These are phyloP conservation scores for Exophiala aquamarina DNA, from an alignment of 2,329 filamentous ascomycete species.

Conservation along the genomic window DNA sequence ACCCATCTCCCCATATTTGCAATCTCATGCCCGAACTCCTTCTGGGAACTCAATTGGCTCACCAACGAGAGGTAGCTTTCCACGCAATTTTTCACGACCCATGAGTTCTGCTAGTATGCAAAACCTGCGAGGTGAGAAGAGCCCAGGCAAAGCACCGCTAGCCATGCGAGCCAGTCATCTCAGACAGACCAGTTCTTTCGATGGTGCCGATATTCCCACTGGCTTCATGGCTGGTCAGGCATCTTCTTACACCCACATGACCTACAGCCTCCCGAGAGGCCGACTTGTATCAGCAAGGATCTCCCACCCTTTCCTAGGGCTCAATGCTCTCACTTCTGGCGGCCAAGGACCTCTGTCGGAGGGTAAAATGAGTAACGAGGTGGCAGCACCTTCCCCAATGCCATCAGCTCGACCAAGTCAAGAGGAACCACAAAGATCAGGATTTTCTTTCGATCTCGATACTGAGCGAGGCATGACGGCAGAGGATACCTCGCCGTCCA, in stretches of 20 bases:
- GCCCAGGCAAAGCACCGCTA: constrained; percentile 21
- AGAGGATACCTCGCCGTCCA: constrained; percentile 10
- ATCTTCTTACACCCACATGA: constrained; percentile 82
- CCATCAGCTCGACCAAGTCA: constrained; percentile 19
- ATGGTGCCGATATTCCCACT: constrained; percentile 22
- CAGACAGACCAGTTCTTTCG: constrained; percentile 23
- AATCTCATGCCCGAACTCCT: constrained; percentile 71
- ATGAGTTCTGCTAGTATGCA: constrained; percentile 64
- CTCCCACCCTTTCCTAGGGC: constrained; percentile 61
- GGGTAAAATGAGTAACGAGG: constrained; percentile 15
- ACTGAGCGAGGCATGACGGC: constrained; percentile 8
- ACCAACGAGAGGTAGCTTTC: constrained; percentile 25
- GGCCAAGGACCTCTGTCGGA: constrained; percentile 61
- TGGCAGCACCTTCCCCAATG: constrained; percentile 15
- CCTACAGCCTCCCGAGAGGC: constrained; percentile 79
- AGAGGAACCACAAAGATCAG: constrained; percentile 20
- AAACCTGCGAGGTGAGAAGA: constrained; percentile 19
- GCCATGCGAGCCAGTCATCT: constrained; percentile 17
- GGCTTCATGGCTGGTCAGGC: constrained; percentile 36
- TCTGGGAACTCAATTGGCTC: constrained; percentile 84
- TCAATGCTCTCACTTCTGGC: constrained; percentile 56
- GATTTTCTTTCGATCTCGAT: constrained; percentile 25
- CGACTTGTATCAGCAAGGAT: constrained; percentile 69
- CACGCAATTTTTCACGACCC: constrained; percentile 85
- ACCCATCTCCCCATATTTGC: constrained; percentile 62